Evolutionary conservation across 257 asterid genomes (phyloP).

Genomic region (Linaria vulgaris): DNA sequence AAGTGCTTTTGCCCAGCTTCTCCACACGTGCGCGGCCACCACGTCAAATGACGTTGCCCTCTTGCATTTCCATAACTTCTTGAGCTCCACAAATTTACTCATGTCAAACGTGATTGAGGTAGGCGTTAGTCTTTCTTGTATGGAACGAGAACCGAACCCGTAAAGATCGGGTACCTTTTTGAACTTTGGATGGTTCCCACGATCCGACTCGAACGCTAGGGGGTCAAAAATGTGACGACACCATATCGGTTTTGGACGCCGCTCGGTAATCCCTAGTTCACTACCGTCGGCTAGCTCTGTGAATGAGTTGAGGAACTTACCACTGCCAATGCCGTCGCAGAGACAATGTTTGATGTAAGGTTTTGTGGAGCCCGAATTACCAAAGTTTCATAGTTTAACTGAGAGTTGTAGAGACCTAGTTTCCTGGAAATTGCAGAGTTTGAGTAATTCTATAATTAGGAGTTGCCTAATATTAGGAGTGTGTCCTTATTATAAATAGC

Average conservation of each 20-base stretch:
- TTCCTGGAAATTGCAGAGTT: too few relatives aligned
- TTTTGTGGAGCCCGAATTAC: too few relatives aligned
- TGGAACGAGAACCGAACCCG: slow-evolving; percentile 39
- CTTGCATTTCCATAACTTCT: slow-evolving; percentile 5
- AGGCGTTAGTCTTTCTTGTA: slow-evolving; percentile 40
- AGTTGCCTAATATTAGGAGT: too few relatives aligned
- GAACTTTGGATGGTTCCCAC: slow-evolving; percentile 35
- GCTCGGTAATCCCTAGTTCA: slow-evolving; percentile 25
- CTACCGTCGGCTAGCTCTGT: slow-evolving; percentile 42
- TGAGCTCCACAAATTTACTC: slow-evolving; percentile 38
- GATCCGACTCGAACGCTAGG: neutral
- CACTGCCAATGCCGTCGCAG: slow-evolving; percentile 63
- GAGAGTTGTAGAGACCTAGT: too few relatives aligned
- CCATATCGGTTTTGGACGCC: slow-evolving; percentile 48
- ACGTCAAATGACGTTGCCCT: slow-evolving; percentile 58
- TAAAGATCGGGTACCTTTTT: slow-evolving; percentile 41
- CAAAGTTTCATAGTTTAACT: too few relatives aligned
- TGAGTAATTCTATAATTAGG: too few relatives aligned
- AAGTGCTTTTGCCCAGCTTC: slow-evolving; percentile 61
- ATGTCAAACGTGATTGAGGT: slow-evolving; percentile 42
- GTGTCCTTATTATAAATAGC: too few relatives aligned
- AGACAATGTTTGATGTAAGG: slow-evolving; percentile 68
- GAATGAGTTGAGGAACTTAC: slow-evolving; percentile 56
- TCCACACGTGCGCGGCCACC: slow-evolving; percentile 67
- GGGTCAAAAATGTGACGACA: slow-evolving; percentile 42